phyloP scores from a whole-genome alignment of 2,329 filamentous ascomycete genomes.

The Penicillium digitatum region DNA sequence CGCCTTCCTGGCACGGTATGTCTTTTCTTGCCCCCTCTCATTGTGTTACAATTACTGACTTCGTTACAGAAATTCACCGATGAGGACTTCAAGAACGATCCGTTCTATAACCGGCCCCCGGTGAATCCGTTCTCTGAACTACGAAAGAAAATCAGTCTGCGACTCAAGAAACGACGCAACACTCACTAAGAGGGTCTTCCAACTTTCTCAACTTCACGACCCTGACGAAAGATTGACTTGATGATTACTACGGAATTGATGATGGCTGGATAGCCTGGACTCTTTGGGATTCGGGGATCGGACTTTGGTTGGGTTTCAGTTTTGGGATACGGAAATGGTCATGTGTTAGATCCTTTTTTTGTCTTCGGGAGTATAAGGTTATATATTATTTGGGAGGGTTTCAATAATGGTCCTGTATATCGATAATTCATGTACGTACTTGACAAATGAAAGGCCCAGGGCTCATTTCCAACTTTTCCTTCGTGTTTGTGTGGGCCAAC shows the following conservation, averaged over 20 bases:
- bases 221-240: conserved; percentile 5
- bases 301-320: not conserved
- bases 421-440: not conserved
- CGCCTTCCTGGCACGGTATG: conserved; percentile 70
- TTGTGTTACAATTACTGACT: not conserved
- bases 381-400: not conserved
- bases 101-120: conserved; percentile 34
- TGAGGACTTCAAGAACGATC: conserved; percentile 40
- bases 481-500: not conserved
- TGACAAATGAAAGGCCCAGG: not conserved
- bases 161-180: conserved; percentile 23
- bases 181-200: conserved; percentile 4
- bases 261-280: conserved; percentile 2
- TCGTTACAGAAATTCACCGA: conserved; percentile 37
- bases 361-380: not conserved
- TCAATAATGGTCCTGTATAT: not conserved
- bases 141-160: conserved; percentile 27
- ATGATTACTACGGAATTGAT: conserved; percentile 1
- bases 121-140: conserved; percentile 30
- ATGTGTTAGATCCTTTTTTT: not conserved
- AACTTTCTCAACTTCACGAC: not conserved
- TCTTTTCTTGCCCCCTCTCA: conserved; percentile 16
- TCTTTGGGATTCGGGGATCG: conserved; percentile 2
- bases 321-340: not conserved
- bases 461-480: not conserved